These are phyloP conservation scores for Chenopodium quinoa DNA, from an alignment of 148 eudicot species.

Conservation along the genomic window DNA sequence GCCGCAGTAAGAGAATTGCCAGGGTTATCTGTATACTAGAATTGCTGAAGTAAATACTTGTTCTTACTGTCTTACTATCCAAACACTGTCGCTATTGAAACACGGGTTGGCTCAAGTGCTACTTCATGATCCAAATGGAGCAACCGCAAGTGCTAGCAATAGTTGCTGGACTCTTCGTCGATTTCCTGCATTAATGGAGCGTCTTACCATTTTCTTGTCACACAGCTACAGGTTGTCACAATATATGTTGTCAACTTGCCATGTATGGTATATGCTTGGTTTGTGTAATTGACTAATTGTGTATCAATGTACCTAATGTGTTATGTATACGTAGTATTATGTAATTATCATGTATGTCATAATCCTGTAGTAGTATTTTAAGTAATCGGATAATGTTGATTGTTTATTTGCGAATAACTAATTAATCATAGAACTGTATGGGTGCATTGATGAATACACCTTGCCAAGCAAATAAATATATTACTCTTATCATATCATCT, in stretches of 20 bases:
- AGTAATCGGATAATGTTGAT: background rate
- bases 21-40: background rate
- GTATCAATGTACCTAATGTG: background rate
- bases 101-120: background rate
- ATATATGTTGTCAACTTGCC: background rate
- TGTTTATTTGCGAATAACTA: background rate
- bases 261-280: constrained; percentile 3
- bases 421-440: background rate
- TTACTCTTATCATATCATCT: background rate
- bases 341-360: background rate
- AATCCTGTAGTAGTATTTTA: background rate
- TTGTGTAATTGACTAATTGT: constrained; percentile 1
- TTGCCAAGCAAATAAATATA: background rate
- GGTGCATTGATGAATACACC: background rate
- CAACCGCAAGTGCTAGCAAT: background rate
- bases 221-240: background rate
- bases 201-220: background rate
- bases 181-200: background rate
- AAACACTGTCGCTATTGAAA: background rate
- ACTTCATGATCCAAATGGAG: background rate
- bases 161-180: background rate
- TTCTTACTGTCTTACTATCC: background rate
- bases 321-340: too few species aligned
- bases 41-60: background rate
- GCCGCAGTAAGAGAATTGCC: background rate